Percentiles rank a stretch among this genome's conserved stretches.
Conservation (phyloP, 2,329 filamentous ascomycete genomes). For the Dothistroma septosporum region DNA sequence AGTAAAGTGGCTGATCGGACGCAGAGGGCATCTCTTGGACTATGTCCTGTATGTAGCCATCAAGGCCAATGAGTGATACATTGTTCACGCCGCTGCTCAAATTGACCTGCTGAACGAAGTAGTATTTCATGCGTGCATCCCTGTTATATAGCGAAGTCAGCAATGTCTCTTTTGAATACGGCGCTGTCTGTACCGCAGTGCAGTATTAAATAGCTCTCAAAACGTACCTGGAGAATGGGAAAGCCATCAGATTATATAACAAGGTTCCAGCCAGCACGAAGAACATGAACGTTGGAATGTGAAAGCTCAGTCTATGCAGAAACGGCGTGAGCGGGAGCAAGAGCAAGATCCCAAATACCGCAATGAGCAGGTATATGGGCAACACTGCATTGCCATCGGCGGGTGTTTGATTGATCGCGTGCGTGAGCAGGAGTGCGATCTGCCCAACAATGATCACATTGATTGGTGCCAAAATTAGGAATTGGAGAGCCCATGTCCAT, state of each 20-base stretch:
- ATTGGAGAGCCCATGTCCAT: slow-evolving; percentile 86
- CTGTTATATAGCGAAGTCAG: slow-evolving; percentile 23
- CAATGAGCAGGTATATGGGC: slow-evolving; percentile 66
- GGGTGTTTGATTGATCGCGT: slow-evolving; percentile 73
- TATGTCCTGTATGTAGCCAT: slow-evolving; percentile 63
- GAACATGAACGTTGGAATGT: slow-evolving; percentile 73
- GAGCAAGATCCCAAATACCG: slow-evolving; percentile 64
- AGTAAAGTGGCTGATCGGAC: slow-evolving; percentile 52
- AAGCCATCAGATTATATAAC: slow-evolving; percentile 79
- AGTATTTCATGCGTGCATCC: slow-evolving; percentile 76
- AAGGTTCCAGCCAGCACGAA: slow-evolving; percentile 69
- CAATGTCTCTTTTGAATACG: neutral
- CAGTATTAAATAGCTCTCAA: neutral
- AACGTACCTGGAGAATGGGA: slow-evolving; percentile 70
- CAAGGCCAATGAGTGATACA: slow-evolving; percentile 65
- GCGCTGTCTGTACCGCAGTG: neutral
- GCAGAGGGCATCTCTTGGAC: slow-evolving; percentile 68
- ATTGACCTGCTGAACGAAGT: slow-evolving; percentile 77
- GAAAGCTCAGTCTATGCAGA: slow-evolving; percentile 78
- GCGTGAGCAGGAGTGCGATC: slow-evolving; percentile 66
- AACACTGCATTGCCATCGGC: slow-evolving; percentile 74
- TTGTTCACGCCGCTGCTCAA: slow-evolving; percentile 65
- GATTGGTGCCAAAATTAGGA: slow-evolving; percentile 74
- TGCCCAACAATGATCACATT: slow-evolving; percentile 73
- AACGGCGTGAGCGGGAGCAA: slow-evolving; percentile 77